Percentiles rank a stretch among this genome's conserved stretches.
These are phyloP conservation scores for Tylopilus sp. DNA, from an alignment of 1,284 basidiomycete genomes.

Conservation along the genomic window DNA sequence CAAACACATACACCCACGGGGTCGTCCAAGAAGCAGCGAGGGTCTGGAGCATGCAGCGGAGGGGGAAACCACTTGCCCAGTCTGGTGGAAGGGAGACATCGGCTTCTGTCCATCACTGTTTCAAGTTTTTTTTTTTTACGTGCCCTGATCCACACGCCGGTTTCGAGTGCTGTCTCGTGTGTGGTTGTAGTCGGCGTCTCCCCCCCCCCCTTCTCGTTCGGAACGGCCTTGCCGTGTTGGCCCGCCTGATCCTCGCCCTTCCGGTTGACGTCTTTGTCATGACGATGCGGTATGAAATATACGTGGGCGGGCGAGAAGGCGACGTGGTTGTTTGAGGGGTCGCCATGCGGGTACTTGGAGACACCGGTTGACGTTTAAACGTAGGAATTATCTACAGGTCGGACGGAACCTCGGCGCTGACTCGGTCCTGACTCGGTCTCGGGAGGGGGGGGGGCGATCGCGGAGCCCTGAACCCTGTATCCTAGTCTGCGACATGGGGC, in stretches of 20 bases:
- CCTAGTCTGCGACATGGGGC: not conserved
- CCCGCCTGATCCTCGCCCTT: constrained; percentile 11
- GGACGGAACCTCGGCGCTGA: constrained; percentile 6
- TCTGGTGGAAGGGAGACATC: too few species aligned
- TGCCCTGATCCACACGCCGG: too few species aligned
- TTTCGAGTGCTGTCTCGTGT: too few species aligned
- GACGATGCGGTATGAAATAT: not conserved
- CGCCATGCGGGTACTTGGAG: not conserved
- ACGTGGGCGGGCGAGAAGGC: not conserved
- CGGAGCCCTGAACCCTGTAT: not conserved
- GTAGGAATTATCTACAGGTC: constrained; percentile 4
- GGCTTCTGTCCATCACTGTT: too few species aligned
- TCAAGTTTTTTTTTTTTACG: too few species aligned
- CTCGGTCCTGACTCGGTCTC: constrained; percentile 6
- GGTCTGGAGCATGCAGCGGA: too few species aligned
- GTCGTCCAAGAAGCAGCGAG: too few species aligned
- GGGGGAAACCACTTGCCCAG: too few species aligned
- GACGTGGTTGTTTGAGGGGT: constrained; percentile 14
- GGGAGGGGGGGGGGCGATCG: not conserved
- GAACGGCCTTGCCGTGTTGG: not conserved
- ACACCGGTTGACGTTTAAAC: constrained; percentile 13
- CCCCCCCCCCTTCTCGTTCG: too few species aligned
- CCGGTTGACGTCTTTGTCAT: constrained; percentile 6
- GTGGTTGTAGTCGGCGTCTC: too few species aligned
- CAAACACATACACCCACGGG: too few species aligned